Evolutionary conservation across 2,329 filamentous ascomycete genomes (phyloP), one percentile per base, ranked within the genome.

Genomic region (Ceratocystis destructans): DNA sequence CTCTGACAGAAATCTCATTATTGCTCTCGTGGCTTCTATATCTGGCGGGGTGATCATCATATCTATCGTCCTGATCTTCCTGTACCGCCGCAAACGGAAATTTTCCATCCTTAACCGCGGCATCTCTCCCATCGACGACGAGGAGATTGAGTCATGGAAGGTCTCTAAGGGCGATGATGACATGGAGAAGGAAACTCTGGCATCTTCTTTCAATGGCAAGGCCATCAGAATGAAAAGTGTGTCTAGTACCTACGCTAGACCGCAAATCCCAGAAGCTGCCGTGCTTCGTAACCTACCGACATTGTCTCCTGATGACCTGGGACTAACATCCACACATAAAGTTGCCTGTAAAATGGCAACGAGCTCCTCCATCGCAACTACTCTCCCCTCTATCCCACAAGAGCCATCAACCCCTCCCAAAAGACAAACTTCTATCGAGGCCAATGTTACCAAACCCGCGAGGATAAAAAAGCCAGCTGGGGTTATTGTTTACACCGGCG

Each of bases 121-220:
- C 61, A 82, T 82, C 57, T 82, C 83, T 0, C 84, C 84, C 12
- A 85, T 87, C 68, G 79, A 82, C 69, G 84, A 87, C 70, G 83
- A 86, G 68, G 84, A 87, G 72, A 87, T 87, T 67, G 82, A 82
- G 70, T 84, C 82, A 3, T 87, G 84, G 84, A 84, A 82, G 71
- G 74, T 75, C 33, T 76, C 74, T 64, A 72, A 71, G 8, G 66
- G 70, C 62, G 70, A 72, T 50, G 48, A 57, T 17, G 44, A 8
- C 25, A 53, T 61, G 12, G 72, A 76, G 70, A 74, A 76, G 71
- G 64, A 66, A 37, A 61, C 59, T 12, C 20, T 50, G 17, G 62
- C 66, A 12, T 25, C 41, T 5, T 59, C 55, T 12, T 59, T 37
- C 28, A 37, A 28, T 22, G 28, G 28, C 28, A 37, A 15, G 7